Evolutionary conservation across 176 grass and related monocot species (phyloP).

Genomic region (Poa pratensis): DNA sequence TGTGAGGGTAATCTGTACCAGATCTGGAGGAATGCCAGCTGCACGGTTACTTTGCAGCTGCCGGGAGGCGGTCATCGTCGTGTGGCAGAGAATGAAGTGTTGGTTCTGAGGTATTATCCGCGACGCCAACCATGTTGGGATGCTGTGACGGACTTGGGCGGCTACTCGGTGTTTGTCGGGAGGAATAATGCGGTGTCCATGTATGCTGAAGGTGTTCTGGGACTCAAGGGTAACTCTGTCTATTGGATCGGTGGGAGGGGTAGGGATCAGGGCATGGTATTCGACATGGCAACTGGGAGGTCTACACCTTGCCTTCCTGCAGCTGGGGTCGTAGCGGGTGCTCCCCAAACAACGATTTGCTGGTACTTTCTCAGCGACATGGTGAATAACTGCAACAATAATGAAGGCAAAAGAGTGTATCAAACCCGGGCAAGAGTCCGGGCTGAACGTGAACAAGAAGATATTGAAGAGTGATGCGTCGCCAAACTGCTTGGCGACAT

Average conservation of each 20-base stretch:
- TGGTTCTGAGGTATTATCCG: conserved; percentile 57
- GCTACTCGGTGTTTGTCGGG: conserved; percentile 50
- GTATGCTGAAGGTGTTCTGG: conserved; percentile 42
- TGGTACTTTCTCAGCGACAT: conserved; percentile 61
- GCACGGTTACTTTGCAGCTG: conserved; percentile 58
- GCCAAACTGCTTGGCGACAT: conserved; percentile 34
- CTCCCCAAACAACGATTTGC: conserved; percentile 49
- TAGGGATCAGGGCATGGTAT: conserved; percentile 63
- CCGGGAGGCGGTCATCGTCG: conserved; percentile 53
- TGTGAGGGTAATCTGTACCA: conserved; percentile 54
- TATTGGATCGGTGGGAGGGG: conserved; percentile 65
- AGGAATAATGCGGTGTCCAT: conserved; percentile 53
- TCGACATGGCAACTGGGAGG: conserved; percentile 58
- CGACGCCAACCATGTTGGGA: conserved; percentile 54
- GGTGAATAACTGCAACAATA: conserved; percentile 40
- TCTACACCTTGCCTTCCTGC: conserved; percentile 43
- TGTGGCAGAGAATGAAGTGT: conserved; percentile 49
- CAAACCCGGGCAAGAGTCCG: conserved; percentile 52
- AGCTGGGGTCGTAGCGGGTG: conserved; percentile 4
- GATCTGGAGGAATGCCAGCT: conserved; percentile 60
- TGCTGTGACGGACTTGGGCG: conserved; percentile 39
- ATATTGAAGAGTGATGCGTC: conserved; percentile 43
- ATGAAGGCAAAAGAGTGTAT: conserved; percentile 51
- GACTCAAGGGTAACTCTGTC: conserved; percentile 46
- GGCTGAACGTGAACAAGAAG: conserved; percentile 38